A percentile compares a stretch with the other conserved stretches of the same genome.
phyloP scores from a whole-genome alignment of 352 stramenopile genomes.

The Phytophthora vignae region DNA sequence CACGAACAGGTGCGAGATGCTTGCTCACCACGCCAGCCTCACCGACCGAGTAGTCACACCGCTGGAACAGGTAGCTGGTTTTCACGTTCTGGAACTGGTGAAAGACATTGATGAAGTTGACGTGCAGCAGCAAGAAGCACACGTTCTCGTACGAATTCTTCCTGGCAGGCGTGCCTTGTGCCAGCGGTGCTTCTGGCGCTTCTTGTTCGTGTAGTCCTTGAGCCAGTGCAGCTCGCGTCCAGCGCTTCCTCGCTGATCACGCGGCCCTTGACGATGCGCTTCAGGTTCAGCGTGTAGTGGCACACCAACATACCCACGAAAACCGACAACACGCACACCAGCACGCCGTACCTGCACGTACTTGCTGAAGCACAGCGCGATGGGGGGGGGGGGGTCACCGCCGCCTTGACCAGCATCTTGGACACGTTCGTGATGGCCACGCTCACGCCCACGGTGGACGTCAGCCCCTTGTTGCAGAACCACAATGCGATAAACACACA shows the following conservation, averaged over 20 bases:
- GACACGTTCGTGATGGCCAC: slow-evolving; percentile 92
- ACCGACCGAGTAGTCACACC: slow-evolving; percentile 56
- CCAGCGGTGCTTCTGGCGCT: slow-evolving; percentile 45
- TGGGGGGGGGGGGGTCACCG: slow-evolving; percentile 70
- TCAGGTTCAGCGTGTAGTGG: slow-evolving; percentile 48
- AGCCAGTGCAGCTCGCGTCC: no score
- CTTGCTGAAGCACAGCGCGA: slow-evolving; percentile 84
- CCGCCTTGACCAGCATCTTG: slow-evolving; percentile 92
- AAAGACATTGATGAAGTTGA: slow-evolving; percentile 92
- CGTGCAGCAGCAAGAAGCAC: slow-evolving; percentile 84
- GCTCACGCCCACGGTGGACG: slow-evolving; percentile 88
- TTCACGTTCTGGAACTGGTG: slow-evolving; percentile 93
- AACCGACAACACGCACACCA: slow-evolving; percentile 64
- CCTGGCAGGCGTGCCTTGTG: slow-evolving; percentile 42
- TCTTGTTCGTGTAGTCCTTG: no score
- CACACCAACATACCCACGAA: slow-evolving; percentile 64
- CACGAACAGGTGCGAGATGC: slow-evolving; percentile 79
- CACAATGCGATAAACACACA: slow-evolving; percentile 85
- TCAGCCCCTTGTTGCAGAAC: slow-evolving; percentile 86
- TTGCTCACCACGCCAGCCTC: slow-evolving; percentile 69
- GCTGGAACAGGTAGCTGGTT: slow-evolving; percentile 87
- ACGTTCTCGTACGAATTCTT: slow-evolving; percentile 70
- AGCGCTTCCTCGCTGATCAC: no score
- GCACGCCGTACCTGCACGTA: slow-evolving; percentile 86
- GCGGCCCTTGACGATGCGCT: no score